phyloP scores from a whole-genome alignment of 106 monocot genomes.

The Triglochin maritima region DNA sequence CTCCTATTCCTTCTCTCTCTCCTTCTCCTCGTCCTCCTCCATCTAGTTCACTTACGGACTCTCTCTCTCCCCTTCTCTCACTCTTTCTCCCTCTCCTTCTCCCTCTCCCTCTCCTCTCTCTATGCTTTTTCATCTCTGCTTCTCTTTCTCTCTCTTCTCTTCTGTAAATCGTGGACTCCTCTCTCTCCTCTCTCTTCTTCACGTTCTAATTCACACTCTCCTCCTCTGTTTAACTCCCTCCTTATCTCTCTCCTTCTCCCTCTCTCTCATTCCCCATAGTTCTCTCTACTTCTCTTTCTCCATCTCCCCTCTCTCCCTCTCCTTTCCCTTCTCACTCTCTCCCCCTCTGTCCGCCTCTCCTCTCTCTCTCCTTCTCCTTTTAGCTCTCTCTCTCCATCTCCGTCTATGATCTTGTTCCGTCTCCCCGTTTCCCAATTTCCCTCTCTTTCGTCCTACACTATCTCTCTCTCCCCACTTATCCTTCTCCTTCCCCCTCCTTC shows the following conservation, averaged over 20 bases:
- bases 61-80: too few species aligned
- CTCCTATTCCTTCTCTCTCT: not conserved
- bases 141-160: not conserved
- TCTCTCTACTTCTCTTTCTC: too few species aligned
- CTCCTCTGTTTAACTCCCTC: too few species aligned
- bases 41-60: too few species aligned
- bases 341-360: too few species aligned
- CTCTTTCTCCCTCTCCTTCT: not conserved
- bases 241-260: not conserved
- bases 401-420: not conserved
- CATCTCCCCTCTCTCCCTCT: too few species aligned
- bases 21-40: not conserved
- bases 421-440: too few species aligned
- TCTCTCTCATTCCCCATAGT: not conserved
- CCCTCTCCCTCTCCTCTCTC: not conserved
- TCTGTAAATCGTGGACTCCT: not conserved
- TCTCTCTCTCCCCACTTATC: not conserved
- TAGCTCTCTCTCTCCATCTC: not conserved
- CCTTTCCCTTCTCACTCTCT: not conserved
- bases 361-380: too few species aligned
- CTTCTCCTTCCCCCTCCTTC: not conserved
- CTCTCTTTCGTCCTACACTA: too few species aligned
- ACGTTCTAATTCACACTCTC: not conserved
- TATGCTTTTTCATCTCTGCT: too few species aligned
- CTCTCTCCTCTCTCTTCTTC: not conserved